A percentile compares a stretch with the other conserved stretches of the same genome.
These are phyloP conservation scores for Trichoderma endophyticum DNA, from an alignment of 2,329 filamentous ascomycete species.

Conservation along the genomic window DNA sequence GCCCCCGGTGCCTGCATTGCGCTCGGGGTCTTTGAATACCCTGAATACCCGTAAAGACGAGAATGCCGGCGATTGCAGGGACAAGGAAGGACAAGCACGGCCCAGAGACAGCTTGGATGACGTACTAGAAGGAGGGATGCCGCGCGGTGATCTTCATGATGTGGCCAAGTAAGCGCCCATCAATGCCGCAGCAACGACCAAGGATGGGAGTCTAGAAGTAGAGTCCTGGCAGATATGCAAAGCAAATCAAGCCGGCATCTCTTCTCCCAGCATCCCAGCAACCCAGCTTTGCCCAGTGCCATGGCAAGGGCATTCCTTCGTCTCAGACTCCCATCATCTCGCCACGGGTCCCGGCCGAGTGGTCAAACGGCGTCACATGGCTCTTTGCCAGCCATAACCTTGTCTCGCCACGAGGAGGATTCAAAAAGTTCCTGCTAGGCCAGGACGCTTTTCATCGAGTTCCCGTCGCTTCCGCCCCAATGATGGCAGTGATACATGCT, in stretches of 20 bases:
- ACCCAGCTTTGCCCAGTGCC: not conserved
- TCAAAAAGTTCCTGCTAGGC: not conserved
- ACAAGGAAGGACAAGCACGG: not conserved
- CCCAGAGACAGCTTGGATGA: not conserved
- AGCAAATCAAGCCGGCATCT: not conserved
- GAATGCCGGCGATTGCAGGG: not conserved
- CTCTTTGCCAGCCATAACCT: not conserved
- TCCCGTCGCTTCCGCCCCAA: not conserved
- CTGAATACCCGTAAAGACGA: not conserved
- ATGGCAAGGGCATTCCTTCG: not conserved
- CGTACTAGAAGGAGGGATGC: not conserved
- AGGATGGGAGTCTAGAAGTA: not conserved
- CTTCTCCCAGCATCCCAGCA: not conserved
- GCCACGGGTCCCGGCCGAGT: not conserved
- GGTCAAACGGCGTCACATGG: constrained; percentile 8
- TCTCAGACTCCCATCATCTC: not conserved
- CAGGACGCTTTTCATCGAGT: not conserved
- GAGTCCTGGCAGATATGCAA: not conserved
- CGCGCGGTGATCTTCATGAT: not conserved
- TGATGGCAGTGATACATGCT: not conserved
- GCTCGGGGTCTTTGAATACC: not conserved
- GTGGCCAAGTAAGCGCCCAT: not conserved
- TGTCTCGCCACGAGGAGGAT: not conserved
- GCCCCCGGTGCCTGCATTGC: not conserved
- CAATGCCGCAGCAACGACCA: not conserved